Evolutionary conservation across 176 grass and related monocot species (phyloP), one percentile per base, ranked within the genome.

Genomic region (Chloris gayana): DNA sequence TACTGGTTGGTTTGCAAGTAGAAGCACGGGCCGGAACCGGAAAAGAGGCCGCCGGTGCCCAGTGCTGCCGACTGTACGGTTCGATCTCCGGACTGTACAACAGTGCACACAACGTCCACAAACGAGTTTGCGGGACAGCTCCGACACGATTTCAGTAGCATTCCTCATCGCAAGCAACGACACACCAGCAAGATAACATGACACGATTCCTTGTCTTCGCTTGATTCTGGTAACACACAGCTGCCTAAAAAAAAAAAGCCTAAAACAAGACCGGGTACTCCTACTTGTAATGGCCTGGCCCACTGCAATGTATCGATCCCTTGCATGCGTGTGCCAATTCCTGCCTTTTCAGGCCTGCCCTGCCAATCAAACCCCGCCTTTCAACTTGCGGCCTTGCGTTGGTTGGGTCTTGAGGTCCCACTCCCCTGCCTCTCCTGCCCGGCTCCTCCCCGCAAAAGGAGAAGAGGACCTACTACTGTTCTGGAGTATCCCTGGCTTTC

Each of bases 341-440:
- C 37, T 72, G 65, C 77, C 72, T 89, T 85, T 81, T 72, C 71
- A 81, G 65, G 77, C 57, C 24, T 81, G 82, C 58, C 71, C 70
- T 70, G 71, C 77, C 82, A 81, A 81, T 85, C 87, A 70, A 70
- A 63, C 70, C 31, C 17, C 5, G 2, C 6, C 71, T 56, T 19
- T 64, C 33, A 80, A 46, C 87, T 81, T 76, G 72, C 53, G n/a
- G 53, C 1, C 46, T 54, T 54, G 50, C 15, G 7, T 80, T 63
- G 24, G 33, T 85, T 70, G 22, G 70, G 51, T 38, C 32, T 9
- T 63, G 27, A 8, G 37, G 14, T 25, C 0, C 17, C 37, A 50
- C 38, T 33, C 41, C 34, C 21, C 51, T 24, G 22, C 4, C 22
- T 9, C 39, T 78, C 72, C 78, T 49, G 46, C 14, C 46, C 18